Percentiles rank a stretch among this genome's conserved stretches.
phyloP scores from a whole-genome alignment of 371 early-diverging fungal genomes.

The Mucor irregularis region DNA sequence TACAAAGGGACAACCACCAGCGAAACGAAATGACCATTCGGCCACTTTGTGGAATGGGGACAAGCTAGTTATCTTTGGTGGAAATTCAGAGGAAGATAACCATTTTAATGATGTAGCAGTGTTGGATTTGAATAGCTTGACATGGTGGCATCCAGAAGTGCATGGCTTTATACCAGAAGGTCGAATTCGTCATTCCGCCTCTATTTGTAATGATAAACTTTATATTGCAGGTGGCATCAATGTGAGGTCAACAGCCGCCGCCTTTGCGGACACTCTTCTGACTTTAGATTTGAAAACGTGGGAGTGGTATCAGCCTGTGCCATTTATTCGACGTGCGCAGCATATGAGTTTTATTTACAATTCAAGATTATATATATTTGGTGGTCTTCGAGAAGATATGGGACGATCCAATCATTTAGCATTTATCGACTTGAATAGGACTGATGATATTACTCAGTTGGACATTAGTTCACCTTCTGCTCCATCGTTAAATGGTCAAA shows the following conservation, averaged over 20 bases:
- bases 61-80: constrained; percentile 74
- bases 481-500: constrained; percentile 64
- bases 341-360: constrained; percentile 63
- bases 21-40: constrained; percentile 69
- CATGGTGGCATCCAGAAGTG: constrained; percentile 65
- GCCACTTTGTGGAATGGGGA: constrained; percentile 61
- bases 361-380: constrained; percentile 63
- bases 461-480: constrained; percentile 54
- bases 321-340: constrained; percentile 58
- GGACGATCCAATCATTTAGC: constrained; percentile 61
- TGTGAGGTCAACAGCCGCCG: neutral
- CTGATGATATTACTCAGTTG: constrained; percentile 46
- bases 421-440: constrained; percentile 47
- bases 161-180: constrained; percentile 54
- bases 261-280: constrained; percentile 53
- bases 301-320: constrained; percentile 63
- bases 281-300: constrained; percentile 62
- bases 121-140: constrained; percentile 58
- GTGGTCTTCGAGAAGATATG: constrained; percentile 67
- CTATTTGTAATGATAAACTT: constrained; percentile 62
- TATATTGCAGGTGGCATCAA: constrained; percentile 62
- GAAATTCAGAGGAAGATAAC: constrained; percentile 60
- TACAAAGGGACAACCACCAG: constrained; percentile 61
- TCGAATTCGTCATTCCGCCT: constrained; percentile 69
- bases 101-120: constrained; percentile 65